Evolutionary conservation across 2,329 filamentous ascomycete genomes (phyloP).

Genomic region (Stagonosporopsis cucurbitacearum): DNA sequence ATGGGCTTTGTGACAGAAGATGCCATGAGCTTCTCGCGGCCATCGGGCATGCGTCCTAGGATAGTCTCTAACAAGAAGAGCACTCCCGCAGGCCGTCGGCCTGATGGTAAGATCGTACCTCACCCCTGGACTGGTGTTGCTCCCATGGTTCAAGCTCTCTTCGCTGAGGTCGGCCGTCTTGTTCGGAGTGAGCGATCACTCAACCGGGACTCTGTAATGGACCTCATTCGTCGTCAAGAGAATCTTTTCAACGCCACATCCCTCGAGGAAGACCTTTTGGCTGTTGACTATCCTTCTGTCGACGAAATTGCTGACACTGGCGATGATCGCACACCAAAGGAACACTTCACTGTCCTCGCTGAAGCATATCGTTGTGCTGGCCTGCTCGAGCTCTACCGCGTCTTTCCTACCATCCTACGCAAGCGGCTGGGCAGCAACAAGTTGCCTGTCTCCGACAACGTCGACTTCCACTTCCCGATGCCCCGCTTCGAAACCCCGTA

Average conservation of each 20-base stretch:
- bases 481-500: constrained; percentile 44
- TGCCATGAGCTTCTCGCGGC: constrained; percentile 43
- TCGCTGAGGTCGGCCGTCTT: constrained; percentile 55
- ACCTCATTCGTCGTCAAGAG: constrained; percentile 41
- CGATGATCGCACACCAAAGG: constrained; percentile 60
- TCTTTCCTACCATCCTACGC: constrained; percentile 60
- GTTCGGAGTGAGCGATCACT: constrained; percentile 49
- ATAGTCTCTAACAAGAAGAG: constrained; percentile 28
- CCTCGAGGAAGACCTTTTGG: constrained; percentile 58
- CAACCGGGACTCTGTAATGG: constrained; percentile 34
- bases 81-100: constrained; percentile 32
- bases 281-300: constrained; percentile 54
- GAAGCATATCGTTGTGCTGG: constrained; percentile 61
- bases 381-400: constrained; percentile 61
- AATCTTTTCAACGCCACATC: constrained; percentile 48
- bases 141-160: constrained; percentile 53
- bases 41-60: constrained; percentile 34
- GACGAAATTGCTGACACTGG: constrained; percentile 59
- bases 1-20: constrained; percentile 61
- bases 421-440: constrained; percentile 49
- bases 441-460: constrained; percentile 28
- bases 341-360: constrained; percentile 61
- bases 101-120: constrained; percentile 49
- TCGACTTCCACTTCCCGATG: constrained; percentile 42
- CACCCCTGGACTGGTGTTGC: constrained; percentile 60